Evolutionary conservation across 306 rosid species (phyloP).

Genomic region (Amphicarpaea edgeworthii): DNA sequence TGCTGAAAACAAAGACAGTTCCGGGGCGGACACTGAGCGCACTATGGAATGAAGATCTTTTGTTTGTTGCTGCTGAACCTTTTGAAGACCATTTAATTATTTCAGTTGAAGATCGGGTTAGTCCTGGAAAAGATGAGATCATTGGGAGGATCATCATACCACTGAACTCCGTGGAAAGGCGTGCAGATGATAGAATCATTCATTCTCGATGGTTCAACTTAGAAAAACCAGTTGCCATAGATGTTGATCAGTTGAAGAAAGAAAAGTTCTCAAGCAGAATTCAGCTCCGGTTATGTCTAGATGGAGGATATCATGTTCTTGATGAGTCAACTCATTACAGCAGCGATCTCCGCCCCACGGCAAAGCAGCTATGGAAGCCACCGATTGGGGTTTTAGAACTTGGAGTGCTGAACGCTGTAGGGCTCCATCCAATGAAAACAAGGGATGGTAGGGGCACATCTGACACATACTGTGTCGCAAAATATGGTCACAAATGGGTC

Average conservation of each 20-base stretch:
- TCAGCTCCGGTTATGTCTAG: slow-evolving; percentile 55
- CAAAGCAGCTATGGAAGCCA: slow-evolving; percentile 59
- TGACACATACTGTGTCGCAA: slow-evolving; percentile 64
- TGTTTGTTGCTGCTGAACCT: slow-evolving; percentile 66
- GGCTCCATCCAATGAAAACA: slow-evolving; percentile 59
- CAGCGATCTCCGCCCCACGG: slow-evolving; percentile 63
- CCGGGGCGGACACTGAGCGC: slow-evolving; percentile 53
- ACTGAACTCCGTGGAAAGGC: slow-evolving; percentile 51
- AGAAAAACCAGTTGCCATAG: slow-evolving; percentile 56
- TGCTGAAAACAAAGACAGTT: slow-evolving; percentile 57
- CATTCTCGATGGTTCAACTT: slow-evolving; percentile 61
- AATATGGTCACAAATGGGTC: slow-evolving; percentile 62
- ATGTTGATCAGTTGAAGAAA: slow-evolving; percentile 58
- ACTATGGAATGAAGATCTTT: slow-evolving; percentile 59
- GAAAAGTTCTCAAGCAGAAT: slow-evolving; percentile 57
- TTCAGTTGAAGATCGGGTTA: slow-evolving; percentile 55
- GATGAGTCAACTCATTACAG: slow-evolving; percentile 62
- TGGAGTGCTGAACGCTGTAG: slow-evolving; percentile 56
- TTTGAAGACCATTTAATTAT: slow-evolving; percentile 58
- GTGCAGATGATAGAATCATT: slow-evolving; percentile 58
- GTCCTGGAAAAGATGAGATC: slow-evolving; percentile 60
- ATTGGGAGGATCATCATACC: slow-evolving; percentile 58
- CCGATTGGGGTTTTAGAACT: slow-evolving; percentile 56
- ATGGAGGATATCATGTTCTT: slow-evolving; percentile 64
- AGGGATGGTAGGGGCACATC: slow-evolving; percentile 53